Evolutionary conservation across 768 basidiomycete species (phyloP), one percentile per base, ranked within the genome.

Genomic region (Amanita exitialis): DNA sequence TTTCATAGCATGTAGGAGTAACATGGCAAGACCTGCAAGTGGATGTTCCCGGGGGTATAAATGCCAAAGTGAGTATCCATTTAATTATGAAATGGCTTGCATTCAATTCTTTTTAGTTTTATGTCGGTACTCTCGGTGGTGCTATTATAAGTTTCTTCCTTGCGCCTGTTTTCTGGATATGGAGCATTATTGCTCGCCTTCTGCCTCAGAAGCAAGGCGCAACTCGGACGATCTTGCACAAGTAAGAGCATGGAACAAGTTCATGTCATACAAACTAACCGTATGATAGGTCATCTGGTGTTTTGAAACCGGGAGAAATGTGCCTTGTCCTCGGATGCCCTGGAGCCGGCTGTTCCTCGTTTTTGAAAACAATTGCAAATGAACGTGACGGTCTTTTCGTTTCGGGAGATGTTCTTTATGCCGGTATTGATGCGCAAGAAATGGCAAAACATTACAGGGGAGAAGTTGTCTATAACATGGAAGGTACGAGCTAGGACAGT

Each of bases 311-410:
- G 0, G 82, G 89, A 15, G 84, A 93, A 71, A 92, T 93, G 90
- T 83, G 88, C 60, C 75, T 91, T 5, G 88, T 87, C 18, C 71
- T 88, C 10, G 90, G 90, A 16, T 82, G 87, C 49, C 90, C 90
- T 3, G 86, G 85, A 1, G 76, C 87, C 4, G 91, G 91, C 30
- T 94, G 92, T 62, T 80, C 83, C 0, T 87, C 92, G 0, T 91
- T 95, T 68, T 73, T 95, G 18, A 91, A 90, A 65, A 66, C 81
- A 0, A 83, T 95, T 53, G 78, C 92, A 16, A 91, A 93, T 61
- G 75, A 82, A 54, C 75, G 87, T 3, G 84, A 77, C 10, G 93
- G 78, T 61, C 72, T 78, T 1, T 68, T 58, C 3, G 78, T 93
- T 44, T 62, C 67, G 1, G 90, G 91, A 28, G 72, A 87, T 12